phyloP scores from a whole-genome alignment of 2,329 filamentous ascomycete genomes.

The Verticillium nonalfalfae region DNA sequence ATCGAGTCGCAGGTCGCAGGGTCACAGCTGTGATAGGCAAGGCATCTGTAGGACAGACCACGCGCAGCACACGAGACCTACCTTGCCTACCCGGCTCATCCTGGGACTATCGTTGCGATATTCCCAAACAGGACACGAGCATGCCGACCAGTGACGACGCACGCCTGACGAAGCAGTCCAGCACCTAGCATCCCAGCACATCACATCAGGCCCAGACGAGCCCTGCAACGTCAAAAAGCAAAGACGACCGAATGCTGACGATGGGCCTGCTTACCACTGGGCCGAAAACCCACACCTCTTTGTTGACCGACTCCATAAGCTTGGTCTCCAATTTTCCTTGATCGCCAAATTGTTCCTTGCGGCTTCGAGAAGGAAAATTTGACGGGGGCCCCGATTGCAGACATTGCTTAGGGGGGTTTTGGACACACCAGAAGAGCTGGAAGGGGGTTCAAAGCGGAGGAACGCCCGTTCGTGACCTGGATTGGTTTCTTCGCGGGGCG shows the following conservation, averaged over 20 bases:
- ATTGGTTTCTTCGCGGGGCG: too few species aligned
- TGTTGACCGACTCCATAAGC: not conserved
- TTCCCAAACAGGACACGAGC: too few species aligned
- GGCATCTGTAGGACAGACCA: not conserved
- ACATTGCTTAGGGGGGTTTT: not conserved
- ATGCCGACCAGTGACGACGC: too few species aligned
- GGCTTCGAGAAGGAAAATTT: not conserved
- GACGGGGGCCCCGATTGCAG: not conserved
- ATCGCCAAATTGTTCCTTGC: not conserved
- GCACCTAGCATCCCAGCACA: too few species aligned
- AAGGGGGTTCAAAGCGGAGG: not conserved
- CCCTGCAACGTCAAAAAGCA: too few species aligned
- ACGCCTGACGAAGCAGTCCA: too few species aligned
- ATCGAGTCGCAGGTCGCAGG: too few species aligned
- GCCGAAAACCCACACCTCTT: not conserved
- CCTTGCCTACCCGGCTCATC: not conserved
- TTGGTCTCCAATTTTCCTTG: not conserved
- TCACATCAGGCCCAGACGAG: too few species aligned
- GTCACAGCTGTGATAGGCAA: not conserved
- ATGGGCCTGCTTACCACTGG: not conserved
- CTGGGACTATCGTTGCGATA: not conserved
- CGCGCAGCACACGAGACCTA: not conserved
- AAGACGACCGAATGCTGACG: not conserved
- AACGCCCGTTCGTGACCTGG: not conserved
- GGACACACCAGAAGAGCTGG: not conserved